Percentiles rank a stretch among this genome's conserved stretches.
Conservation (phyloP, 2,329 filamentous ascomycete species). For the Phyllosticta capitalensis region DNA sequence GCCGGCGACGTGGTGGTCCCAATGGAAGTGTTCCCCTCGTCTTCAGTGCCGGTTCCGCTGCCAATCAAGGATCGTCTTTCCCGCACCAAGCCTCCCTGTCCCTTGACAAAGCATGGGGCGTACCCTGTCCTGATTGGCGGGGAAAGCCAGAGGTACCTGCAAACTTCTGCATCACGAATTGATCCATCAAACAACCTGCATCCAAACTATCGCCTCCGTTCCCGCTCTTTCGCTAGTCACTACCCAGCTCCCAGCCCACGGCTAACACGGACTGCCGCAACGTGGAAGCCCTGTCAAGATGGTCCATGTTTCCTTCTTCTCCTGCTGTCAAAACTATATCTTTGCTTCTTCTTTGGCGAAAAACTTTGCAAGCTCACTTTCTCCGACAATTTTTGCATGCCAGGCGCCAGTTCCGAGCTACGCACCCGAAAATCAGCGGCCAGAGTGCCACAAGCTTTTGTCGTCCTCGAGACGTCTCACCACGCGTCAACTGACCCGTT, state of each 20-base stretch:
- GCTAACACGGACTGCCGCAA: background rate
- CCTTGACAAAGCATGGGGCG: no score
- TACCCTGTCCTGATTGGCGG: background rate
- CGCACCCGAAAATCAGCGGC: background rate
- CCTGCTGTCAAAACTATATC: background rate
- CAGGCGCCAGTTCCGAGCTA: background rate
- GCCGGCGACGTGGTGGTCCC: background rate
- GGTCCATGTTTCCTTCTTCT: background rate
- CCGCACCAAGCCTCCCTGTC: background rate
- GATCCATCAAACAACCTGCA: background rate
- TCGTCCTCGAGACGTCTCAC: background rate
- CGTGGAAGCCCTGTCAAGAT: background rate
- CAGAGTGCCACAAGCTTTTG: background rate
- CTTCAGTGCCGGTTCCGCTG: background rate
- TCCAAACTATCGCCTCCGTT: background rate
- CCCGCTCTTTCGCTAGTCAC: background rate
- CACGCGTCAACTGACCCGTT: background rate
- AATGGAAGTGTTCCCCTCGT: no score
- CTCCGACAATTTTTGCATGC: background rate
- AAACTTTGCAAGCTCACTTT: background rate
- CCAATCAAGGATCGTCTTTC: background rate
- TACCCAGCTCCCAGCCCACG: background rate
- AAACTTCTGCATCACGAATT: background rate
- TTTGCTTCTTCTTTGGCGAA: background rate
- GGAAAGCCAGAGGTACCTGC: no score